A percentile compares a stretch with the other conserved stretches of the same genome.
phyloP scores from a whole-genome alignment of 192 early-diverging fungal genomes.

The Coemansia interrupta region DNA sequence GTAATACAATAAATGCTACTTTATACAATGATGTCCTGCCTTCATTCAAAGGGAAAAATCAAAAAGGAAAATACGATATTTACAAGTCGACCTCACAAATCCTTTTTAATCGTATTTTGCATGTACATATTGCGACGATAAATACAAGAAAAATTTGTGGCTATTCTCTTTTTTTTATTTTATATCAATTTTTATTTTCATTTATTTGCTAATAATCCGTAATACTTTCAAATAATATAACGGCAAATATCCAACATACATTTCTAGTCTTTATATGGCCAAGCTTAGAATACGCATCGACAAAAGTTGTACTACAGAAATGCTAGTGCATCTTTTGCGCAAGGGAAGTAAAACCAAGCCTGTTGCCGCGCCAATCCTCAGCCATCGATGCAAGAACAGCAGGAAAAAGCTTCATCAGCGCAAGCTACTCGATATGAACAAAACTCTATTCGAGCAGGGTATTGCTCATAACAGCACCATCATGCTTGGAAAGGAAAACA shows the following conservation, averaged over 20 bases:
- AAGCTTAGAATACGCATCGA: not conserved
- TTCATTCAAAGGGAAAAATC: not conserved
- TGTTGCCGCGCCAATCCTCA: not conserved
- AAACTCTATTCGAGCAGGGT: constrained; percentile 3
- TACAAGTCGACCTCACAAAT: not conserved
- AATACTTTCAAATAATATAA: not conserved
- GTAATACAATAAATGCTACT: not conserved
- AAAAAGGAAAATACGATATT: not conserved
- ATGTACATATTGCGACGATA: not conserved
- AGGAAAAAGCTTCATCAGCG: not conserved
- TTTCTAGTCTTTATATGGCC: not conserved
- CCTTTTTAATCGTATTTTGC: not conserved
- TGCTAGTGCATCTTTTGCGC: not conserved
- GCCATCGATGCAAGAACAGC: not conserved
- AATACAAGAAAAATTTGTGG: not conserved
- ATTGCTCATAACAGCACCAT: not conserved
- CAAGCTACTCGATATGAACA: not conserved
- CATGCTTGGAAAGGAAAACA: constrained; percentile 1
- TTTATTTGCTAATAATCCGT: not conserved
- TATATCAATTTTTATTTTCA: not conserved
- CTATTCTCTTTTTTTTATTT: not conserved
- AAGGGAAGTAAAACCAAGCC: not conserved
- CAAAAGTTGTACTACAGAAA: constrained; percentile 3
- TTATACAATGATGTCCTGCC: not conserved
- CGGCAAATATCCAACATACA: not conserved